Base-by-base conservation (phyloP, 441 rosid species). In the Croton laevigatus region DNA sequence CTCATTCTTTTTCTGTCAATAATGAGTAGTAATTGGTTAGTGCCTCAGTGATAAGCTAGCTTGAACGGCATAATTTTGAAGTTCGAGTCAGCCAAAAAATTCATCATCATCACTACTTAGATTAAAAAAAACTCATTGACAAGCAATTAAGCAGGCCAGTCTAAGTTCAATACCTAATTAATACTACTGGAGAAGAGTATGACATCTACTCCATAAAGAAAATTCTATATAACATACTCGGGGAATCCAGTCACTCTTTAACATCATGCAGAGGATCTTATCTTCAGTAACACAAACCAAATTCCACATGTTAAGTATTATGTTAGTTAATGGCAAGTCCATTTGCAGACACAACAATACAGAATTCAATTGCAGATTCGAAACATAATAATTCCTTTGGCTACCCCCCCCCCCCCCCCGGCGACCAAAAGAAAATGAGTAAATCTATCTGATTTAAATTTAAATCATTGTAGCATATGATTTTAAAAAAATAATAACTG, bases 1-100 rank as follows among this genome's bases (percentile, higher is more conserved):
- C 70, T 90, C 91, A 12, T 36, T 67, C 71, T 80, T 82, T 84
- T 86, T 91, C 93, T 92, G 98, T 70, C 65, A 83, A 73, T 55
- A 57, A n/a, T 16, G 59, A 67, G 42, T 72, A 70, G 42, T 8
- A 61, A 22, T 40, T 76, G 59, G 59, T 78, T 46, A 77, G 52
- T 60, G n/a, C 17, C 66, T 45, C 61, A 8, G 38, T 46, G 64
- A 72, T 27, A 61, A 36, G 27, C 32, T 13, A n/a, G 20, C 52
- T 10, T 32, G 14, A 34, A 53, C 12, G 38, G 34, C 38, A 44
- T 58, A 59, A 69, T 4, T 53, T 40, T 27, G 62, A 60, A 49
- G 20, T 37, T 9, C 20, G 13, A 38, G 13, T 14, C 40, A 70
- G 67, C 59, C 22, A 37, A 23, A 27, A 70, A 37, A 42, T 62